Conservation (phyloP, 257 asterid species). For the Solanum chmielewskii region DNA sequence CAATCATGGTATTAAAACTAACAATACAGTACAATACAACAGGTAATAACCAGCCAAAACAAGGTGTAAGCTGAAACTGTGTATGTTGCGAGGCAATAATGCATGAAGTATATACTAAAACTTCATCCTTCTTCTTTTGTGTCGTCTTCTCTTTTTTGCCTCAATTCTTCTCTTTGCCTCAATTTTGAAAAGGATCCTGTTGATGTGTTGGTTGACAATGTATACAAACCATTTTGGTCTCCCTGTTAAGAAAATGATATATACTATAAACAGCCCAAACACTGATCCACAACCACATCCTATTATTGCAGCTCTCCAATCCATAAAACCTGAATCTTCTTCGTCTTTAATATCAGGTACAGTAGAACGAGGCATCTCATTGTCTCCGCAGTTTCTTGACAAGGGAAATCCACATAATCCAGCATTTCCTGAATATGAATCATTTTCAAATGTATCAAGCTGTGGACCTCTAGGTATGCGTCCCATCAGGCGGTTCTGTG, state of each 20-base stretch:
- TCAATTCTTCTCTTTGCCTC: not conserved
- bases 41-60: not conserved
- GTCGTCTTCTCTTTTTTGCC: not conserved
- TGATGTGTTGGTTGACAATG: not conserved
- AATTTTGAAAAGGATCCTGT: not conserved
- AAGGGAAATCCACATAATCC: constrained; percentile 6
- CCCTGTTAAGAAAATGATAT: constrained; percentile 5
- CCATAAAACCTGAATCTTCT: not conserved
- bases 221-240: constrained; percentile 7
- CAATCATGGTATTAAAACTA: not conserved
- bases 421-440: not conserved
- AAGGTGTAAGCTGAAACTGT: not conserved
- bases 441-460: not conserved
- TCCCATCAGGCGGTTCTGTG: not conserved
- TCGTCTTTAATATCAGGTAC: not conserved
- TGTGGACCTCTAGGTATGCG: not conserved
- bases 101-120: not conserved
- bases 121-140: not conserved
- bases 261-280: constrained; percentile 1
- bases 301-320: constrained; percentile 10
- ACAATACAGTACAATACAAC: not conserved
- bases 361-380: not conserved
- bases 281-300: constrained; percentile 18
- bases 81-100: not conserved
- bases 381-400: not conserved